Base-by-base conservation (phyloP, 2,329 filamentous ascomycete species). In the Sporothrix curviconia region DNA sequence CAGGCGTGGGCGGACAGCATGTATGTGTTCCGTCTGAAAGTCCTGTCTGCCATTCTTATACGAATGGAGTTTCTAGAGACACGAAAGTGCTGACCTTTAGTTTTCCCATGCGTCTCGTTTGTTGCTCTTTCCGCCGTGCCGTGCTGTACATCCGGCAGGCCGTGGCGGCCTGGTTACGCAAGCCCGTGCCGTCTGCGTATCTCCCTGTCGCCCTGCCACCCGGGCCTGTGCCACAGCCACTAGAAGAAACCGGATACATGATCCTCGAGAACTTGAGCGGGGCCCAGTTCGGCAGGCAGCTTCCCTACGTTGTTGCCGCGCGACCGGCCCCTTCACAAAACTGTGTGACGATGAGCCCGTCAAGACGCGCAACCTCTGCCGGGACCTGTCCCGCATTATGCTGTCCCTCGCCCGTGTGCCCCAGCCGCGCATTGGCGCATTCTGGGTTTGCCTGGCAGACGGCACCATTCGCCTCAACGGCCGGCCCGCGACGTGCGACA, bases 381-480 rank as follows among this genome's bases (percentile, higher is more conserved):
- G 52, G 37, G 40, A 24, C 39, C 1, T 60, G 7, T 25, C 55
- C 6, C 58, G 51, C 14, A 60, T 66, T 19, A 67, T 70, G 52
- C 59, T 70, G n/a, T 66, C 65, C 2, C 63, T 71, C 11, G 64
- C 67, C 17, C 65, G 61, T 25, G 46, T 67, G 44, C 65, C 64
- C 7, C 65, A 66, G 36, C 62, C 65, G 9, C 64, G 63, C 7
- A 67, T 70, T 30, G 67, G 63, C 15, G 37, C 66, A 24, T 67
- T 67, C 44, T 57, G 59, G 5, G 65, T 69, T 39, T 25, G 66
- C 60, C 12, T 15, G 1, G 57, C 64, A 56, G 59, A 69, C 60
- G 67, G 57, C 43, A 61, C 61, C 2, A 57, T 59, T 15, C 4
- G 37, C 2, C 56, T 61, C 9, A 55, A 40, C 5, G 56, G 54